phyloP scores from a whole-genome alignment of 2,329 filamentous ascomycete genomes.

The Pezicula neosporulosa region DNA sequence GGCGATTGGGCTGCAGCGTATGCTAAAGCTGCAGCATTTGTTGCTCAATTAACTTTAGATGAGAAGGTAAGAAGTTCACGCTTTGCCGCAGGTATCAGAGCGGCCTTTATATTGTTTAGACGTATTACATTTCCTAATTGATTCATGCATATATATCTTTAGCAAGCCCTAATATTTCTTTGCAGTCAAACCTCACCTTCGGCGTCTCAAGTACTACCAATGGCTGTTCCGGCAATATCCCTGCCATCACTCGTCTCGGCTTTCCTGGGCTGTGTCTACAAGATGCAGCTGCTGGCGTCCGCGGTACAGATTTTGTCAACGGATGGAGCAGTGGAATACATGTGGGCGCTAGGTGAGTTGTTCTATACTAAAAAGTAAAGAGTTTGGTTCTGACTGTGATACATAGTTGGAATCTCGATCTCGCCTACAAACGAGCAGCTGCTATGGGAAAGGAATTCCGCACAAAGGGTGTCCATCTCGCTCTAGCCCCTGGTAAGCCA shows the following conservation, averaged over 20 bases:
- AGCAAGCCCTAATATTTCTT: neutral
- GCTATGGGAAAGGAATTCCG: constrained; percentile 76
- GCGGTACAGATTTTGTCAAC: constrained; percentile 52
- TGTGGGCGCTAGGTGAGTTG: constrained; percentile 33
- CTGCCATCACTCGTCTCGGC: constrained; percentile 2
- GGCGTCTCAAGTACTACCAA: constrained; percentile 12
- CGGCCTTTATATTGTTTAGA: too few species aligned
- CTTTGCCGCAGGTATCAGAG: too few species aligned
- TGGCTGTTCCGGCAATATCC: neutral
- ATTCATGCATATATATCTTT: too few species aligned
- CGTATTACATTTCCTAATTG: too few species aligned
- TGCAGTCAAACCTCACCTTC: constrained; percentile 33
- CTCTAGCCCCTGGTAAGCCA: constrained; percentile 50
- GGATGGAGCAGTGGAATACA: constrained; percentile 67
- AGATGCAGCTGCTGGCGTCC: constrained; percentile 14
- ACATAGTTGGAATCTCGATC: constrained; percentile 62
- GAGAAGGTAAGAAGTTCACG: constrained; percentile 64
- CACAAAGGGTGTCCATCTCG: constrained; percentile 74
- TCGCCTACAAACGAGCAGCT: constrained; percentile 64
- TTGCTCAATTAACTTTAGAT: constrained; percentile 69
- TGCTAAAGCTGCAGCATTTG: constrained; percentile 59
- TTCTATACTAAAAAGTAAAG: neutral
- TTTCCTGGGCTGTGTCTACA: constrained; percentile 6
- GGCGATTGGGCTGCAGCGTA: constrained; percentile 62
- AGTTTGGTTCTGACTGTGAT: neutral